phyloP scores from a whole-genome alignment of 495 filamentous ascomycete species.

The Talaromyces trachyspermus region DNA sequence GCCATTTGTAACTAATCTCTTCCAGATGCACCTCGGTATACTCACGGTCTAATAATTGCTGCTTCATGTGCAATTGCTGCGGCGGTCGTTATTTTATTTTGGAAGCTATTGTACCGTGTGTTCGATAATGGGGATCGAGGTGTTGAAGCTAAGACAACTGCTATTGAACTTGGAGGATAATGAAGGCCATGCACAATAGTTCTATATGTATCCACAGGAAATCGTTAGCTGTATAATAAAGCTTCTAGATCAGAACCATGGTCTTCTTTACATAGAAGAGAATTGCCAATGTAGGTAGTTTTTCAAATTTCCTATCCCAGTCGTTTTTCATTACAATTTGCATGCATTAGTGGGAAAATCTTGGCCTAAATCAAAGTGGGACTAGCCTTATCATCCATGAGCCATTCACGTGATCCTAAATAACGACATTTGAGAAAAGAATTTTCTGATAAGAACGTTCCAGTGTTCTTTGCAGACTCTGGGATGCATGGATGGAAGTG shows the following conservation, averaged over 20 bases:
- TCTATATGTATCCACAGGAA: neutral
- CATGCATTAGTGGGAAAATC: neutral
- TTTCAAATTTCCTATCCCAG: neutral
- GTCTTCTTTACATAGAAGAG: neutral
- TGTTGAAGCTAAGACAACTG: neutral
- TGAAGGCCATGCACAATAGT: neutral
- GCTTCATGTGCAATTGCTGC: constrained; percentile 9
- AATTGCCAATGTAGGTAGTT: neutral
- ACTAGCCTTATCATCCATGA: neutral
- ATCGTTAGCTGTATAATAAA: neutral
- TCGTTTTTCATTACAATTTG: neutral
- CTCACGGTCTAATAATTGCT: neutral
- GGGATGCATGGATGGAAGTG: neutral
- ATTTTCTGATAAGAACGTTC: neutral
- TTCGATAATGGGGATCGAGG: constrained; percentile 4
- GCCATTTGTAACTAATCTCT: neutral
- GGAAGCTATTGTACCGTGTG: constrained; percentile 10
- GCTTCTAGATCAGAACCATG: neutral
- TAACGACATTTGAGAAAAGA: constrained; percentile 5
- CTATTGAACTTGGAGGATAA: neutral
- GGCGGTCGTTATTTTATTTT: constrained; percentile 11
- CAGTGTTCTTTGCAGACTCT: neutral
- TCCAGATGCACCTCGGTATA: constrained; percentile 4
- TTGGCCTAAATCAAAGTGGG: neutral
- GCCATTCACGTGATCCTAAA: neutral